phyloP scores from a whole-genome alignment of 331 rosid genomes.

The Stylosanthes scabra region DNA sequence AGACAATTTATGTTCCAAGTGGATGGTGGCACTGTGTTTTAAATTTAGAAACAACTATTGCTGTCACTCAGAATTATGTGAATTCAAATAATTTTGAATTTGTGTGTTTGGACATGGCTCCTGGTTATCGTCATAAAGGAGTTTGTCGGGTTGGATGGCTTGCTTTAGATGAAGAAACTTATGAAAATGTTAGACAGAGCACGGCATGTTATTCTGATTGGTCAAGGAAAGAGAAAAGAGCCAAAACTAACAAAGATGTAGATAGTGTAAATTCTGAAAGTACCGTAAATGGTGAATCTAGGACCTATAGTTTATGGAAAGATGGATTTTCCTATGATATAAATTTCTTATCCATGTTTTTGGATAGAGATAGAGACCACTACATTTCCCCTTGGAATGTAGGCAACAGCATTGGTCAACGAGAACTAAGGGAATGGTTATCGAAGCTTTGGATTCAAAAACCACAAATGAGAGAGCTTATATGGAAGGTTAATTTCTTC shows the following conservation, averaged over 20 bases:
- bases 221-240: constrained; percentile 76
- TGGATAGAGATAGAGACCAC: constrained; percentile 92
- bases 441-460: constrained; percentile 85
- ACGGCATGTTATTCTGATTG: constrained; percentile 48
- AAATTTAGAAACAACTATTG: constrained; percentile 91
- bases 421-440: constrained; percentile 96
- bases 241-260: constrained; percentile 59
- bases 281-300: constrained; percentile 48
- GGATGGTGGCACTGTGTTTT: constrained; percentile 99
- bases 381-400: constrained; percentile 87
- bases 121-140: constrained; percentile 97
- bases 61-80: constrained; percentile 94
- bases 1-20: constrained; percentile 96
- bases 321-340: constrained; percentile 84
- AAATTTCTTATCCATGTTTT: constrained; percentile 74
- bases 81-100: constrained; percentile 89
- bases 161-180: constrained; percentile 72
- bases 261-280: constrained; percentile 48
- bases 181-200: constrained; percentile 54
- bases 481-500: constrained; percentile 80
- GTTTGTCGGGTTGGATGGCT: constrained; percentile 97
- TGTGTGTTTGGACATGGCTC: constrained; percentile 99
- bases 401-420: constrained; percentile 92
- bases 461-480: constrained; percentile 78
- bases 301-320: constrained; percentile 61